Evolutionary conservation across 306 rosid genomes (phyloP).

Genomic region (Gleditsia sinensis): DNA sequence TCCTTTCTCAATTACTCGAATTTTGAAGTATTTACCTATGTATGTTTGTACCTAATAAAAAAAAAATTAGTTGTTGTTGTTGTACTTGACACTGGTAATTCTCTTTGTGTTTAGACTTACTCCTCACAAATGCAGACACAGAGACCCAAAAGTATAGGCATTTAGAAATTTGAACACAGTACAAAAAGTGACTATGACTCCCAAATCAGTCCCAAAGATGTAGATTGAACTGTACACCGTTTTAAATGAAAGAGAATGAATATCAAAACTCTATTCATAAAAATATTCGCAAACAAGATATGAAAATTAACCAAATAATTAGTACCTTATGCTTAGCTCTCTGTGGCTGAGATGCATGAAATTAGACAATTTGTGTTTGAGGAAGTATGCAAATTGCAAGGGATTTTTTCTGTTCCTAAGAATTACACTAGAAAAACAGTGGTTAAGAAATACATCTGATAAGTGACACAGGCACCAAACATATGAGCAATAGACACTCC

Average conservation of each 20-base stretch:
- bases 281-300: constrained; percentile 18
- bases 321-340: constrained; percentile 19
- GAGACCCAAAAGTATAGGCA: too few relatives aligned
- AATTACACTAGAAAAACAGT: constrained; percentile 6
- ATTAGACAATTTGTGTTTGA: constrained; percentile 11
- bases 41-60: too few relatives aligned
- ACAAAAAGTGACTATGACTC: too few relatives aligned
- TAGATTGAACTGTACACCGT: not conserved
- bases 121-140: too few relatives aligned
- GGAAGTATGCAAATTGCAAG: not conserved
- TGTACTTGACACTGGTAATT: too few relatives aligned
- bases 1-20: too few relatives aligned
- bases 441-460: constrained; percentile 11
- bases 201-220: too few relatives aligned
- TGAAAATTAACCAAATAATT: not conserved
- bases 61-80: too few relatives aligned
- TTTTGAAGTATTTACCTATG: too few relatives aligned
- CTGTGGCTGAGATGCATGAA: not conserved
- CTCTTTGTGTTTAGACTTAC: too few relatives aligned
- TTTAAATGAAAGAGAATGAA: not conserved
- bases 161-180: too few relatives aligned
- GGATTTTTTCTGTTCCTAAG: not conserved
- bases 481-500: not conserved
- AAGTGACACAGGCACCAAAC: not conserved
- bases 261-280: constrained; percentile 2